Conservation (phyloP, 306 rosid genomes). For the Inga oerstediana region DNA sequence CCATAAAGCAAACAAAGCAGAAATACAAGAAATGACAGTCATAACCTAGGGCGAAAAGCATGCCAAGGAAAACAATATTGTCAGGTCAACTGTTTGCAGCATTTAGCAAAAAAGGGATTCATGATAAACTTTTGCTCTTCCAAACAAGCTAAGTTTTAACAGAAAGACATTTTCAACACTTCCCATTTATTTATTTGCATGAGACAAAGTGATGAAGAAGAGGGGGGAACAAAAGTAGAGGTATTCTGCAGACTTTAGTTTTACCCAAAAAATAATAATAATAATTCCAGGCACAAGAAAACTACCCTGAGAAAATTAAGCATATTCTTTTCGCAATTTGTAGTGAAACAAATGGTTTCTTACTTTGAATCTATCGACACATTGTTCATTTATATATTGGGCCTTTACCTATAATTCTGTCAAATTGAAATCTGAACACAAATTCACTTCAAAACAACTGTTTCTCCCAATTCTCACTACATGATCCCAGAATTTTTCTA, state of each 20-base stretch:
- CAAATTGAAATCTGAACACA: constrained; percentile 18
- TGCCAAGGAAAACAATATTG: constrained; percentile 21
- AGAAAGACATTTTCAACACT: constrained; percentile 2
- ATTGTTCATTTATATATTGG: background rate
- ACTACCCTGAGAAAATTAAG: background rate
- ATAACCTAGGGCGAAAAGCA: constrained; percentile 26
- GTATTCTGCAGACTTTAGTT: background rate
- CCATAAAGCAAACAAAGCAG: constrained; percentile 20
- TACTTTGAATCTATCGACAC: constrained; percentile 15
- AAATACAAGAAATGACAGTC: constrained; percentile 1
- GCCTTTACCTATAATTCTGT: background rate
- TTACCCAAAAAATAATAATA: background rate
- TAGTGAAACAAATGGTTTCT: constrained; percentile 22
- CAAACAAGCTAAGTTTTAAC: background rate
- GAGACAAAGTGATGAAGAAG: background rate
- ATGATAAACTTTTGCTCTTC: background rate
- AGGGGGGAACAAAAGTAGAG: constrained; percentile 14
- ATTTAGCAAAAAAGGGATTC: background rate
- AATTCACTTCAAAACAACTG: constrained; percentile 30
- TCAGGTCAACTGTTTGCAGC: constrained; percentile 16
- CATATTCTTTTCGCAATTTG: constrained; percentile 1
- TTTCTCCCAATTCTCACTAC: constrained; percentile 6
- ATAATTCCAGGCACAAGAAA: background rate
- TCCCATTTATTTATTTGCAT: constrained; percentile 1
- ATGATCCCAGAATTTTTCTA: background rate